phyloP scores from a whole-genome alignment of 1,284 basidiomycete species.

The Clitocybe nebularis region DNA sequence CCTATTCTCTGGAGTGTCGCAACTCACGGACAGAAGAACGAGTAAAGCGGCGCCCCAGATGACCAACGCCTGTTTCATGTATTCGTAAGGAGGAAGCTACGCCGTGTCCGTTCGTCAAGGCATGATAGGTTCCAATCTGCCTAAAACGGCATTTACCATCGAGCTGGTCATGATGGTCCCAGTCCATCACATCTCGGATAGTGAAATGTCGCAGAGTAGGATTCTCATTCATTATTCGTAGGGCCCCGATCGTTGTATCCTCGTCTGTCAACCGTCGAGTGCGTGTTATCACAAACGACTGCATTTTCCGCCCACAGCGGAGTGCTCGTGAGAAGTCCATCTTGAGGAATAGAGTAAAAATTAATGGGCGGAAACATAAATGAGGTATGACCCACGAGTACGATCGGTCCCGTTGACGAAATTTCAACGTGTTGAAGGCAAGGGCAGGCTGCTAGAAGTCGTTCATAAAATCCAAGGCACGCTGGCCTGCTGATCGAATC shows the following conservation, averaged over 20 bases:
- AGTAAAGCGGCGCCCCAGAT: constrained; percentile 1
- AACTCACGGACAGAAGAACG: constrained; percentile 1
- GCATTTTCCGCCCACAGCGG: constrained; percentile 8
- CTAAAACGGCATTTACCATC: constrained; percentile 13
- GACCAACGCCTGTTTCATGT: constrained; percentile 2
- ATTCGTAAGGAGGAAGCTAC: constrained; percentile 3
- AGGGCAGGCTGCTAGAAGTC: constrained; percentile 13
- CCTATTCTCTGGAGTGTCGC: neutral
- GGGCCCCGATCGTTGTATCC: constrained; percentile 8
- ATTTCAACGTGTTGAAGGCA: constrained; percentile 15
- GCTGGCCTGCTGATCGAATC: constrained; percentile 7
- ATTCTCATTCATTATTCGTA: constrained; percentile 13
- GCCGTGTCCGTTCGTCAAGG: neutral
- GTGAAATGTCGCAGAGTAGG: constrained; percentile 13
- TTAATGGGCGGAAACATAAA: neutral
- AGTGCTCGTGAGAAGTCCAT: constrained; percentile 16
- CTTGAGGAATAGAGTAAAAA: neutral
- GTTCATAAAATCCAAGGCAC: constrained; percentile 13
- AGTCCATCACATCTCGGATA: constrained; percentile 17
- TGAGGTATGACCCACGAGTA: constrained; percentile 8
- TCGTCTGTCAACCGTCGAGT: constrained; percentile 10
- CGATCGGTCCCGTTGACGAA: constrained; percentile 15
- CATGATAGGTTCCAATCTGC: constrained; percentile 9
- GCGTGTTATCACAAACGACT: constrained; percentile 15
- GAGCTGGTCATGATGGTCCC: constrained; percentile 20